A percentile compares a stretch with the other conserved stretches of the same genome.
phyloP scores from a whole-genome alignment of 495 filamentous ascomycete species.

The Neurospora terricola region DNA sequence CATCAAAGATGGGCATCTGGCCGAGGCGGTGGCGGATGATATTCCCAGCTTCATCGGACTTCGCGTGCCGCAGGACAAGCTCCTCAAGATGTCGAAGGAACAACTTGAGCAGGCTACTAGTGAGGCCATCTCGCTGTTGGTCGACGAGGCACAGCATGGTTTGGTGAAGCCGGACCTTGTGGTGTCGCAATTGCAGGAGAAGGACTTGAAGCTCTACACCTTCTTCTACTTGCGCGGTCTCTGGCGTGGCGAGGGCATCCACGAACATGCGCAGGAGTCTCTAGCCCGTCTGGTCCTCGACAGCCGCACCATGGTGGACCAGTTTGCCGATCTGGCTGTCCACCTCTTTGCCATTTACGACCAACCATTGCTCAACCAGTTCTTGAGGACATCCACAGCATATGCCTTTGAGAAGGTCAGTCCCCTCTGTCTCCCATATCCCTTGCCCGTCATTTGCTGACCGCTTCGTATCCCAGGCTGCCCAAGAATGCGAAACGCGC shows the following conservation, averaged over 20 bases:
- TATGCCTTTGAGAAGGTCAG: conserved; percentile 66
- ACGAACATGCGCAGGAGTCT: conserved; percentile 30
- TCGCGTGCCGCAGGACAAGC: conserved; percentile 64
- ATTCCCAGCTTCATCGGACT: conserved; percentile 82
- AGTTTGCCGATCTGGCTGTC: conserved; percentile 75
- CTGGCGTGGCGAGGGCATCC: conserved; percentile 61
- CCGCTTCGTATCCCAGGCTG: conserved; percentile 39
- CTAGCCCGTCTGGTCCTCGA: conserved; percentile 38
- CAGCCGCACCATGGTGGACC: conserved; percentile 70
- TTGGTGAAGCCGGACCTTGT: conserved; percentile 71
- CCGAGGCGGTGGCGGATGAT: conserved; percentile 78
- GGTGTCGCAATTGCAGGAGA: conserved; percentile 57
- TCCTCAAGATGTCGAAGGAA: conserved; percentile 50
- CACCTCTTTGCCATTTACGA: conserved; percentile 79
- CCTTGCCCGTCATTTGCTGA: conserved; percentile 1
- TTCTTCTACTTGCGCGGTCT: conserved; percentile 86
- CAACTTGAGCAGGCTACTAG: conserved; percentile 69
- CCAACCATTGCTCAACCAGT: conserved; percentile 68
- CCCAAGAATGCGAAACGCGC: conserved; percentile 62
- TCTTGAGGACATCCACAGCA: conserved; percentile 70
- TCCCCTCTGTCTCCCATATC: background rate
- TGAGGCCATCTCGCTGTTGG: conserved; percentile 77
- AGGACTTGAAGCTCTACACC: conserved; percentile 55
- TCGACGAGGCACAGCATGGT: conserved; percentile 82
- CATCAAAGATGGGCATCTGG: conserved; percentile 72